These are phyloP conservation scores for Setomelanomma holmii DNA, from an alignment of 2,329 filamentous ascomycete species.

Conservation along the genomic window DNA sequence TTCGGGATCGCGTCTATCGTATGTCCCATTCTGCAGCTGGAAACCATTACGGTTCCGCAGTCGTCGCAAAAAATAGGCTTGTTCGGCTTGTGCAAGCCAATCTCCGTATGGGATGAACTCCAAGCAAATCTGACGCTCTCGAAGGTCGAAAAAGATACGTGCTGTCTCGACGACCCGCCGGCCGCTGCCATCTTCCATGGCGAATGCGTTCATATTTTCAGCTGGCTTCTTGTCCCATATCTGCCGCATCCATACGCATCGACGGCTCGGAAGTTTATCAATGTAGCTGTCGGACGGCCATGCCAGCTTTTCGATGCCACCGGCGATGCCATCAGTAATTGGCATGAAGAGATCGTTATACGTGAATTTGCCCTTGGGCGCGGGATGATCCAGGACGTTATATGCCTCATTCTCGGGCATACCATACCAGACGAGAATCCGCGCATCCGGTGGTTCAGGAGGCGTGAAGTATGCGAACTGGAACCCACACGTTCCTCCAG, in stretches of 20 bases:
- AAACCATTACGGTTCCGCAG: neutral
- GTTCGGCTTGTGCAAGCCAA: neutral
- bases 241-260: neutral
- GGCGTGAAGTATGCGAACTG: neutral
- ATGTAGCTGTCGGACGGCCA: neutral
- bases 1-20: neutral
- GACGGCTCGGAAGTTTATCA: neutral
- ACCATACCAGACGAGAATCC: neutral
- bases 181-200: neutral
- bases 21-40: neutral
- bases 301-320: neutral
- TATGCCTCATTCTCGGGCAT: neutral
- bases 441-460: neutral
- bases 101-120: neutral
- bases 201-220: neutral
- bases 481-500: neutral
- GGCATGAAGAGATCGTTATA: neutral
- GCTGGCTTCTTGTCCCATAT: neutral
- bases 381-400: neutral
- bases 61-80: neutral
- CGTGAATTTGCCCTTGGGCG: neutral
- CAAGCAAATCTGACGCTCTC: neutral
- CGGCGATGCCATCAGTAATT: neutral
- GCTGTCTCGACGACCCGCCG: slow-evolving; percentile 1
- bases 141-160: neutral